Base-by-base conservation (phyloP, 2,329 filamentous ascomycete genomes). In the Penicillium vulpinum region DNA sequence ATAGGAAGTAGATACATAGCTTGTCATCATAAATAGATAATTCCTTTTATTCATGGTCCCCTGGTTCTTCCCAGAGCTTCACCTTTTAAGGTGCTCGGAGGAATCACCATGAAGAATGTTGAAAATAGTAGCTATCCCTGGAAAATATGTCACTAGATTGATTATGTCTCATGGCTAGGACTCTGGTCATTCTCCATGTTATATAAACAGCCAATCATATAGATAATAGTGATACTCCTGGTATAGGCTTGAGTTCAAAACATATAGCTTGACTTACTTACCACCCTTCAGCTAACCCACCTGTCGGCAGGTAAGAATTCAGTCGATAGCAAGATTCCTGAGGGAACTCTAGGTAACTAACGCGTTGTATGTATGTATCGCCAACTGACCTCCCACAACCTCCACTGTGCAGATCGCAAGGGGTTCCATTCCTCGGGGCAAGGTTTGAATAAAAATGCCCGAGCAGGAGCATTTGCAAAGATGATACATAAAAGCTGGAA, bases 361-460 rank as follows among this genome's bases (percentile, higher is more conserved):
- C 48, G 41, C 48, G 48, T 41, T 46, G 9, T 41, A 35, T 33
- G 9, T 41, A 35, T 33, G 3, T 5, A 26, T 28, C 2, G 5
- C 41, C 26, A 21, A 26, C 33, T 31, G 33, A 40, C 16, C 40
- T 36, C 35, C 21, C 35, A 35, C n/a, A 11, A 9, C 5, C n/a
- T 11, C 21, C 18, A 35, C n/a, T 7, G 16, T n/a, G 53, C 16
- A 51, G 21, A 39, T 56, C 26, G 41, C 54, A 56, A 56, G 54
- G 54, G 54, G 40, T 13, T 36, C n/a, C 54, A 56, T 56, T 56
- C 51, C 18, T 45, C 33, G 41, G 54, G 33, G 48, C 29, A 52
- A 35, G 33, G 48, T 40, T 52, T 46, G 16, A 24, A 39, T 13
- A 26, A 22, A 33, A 52, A 52, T 56, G 41, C 52, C 54, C 48